Evolutionary conservation across 805 yeast genomes (phyloP).

Genomic region (Yarrowia sp.): DNA sequence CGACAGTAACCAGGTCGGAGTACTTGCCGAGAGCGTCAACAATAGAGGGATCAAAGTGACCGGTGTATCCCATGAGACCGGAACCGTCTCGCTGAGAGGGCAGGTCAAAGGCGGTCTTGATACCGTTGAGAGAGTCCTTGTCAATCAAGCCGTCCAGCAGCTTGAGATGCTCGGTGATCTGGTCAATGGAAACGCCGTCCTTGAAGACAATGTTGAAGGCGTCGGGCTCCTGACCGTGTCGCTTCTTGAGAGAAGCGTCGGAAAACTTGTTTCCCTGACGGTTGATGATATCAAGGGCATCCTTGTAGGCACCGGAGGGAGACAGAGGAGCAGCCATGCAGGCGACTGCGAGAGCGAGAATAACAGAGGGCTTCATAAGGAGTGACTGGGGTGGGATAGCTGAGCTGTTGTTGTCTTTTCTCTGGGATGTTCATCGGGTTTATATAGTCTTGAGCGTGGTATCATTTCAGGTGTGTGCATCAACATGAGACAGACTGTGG

Average conservation of each 20-base stretch:
- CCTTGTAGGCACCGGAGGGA: conserved; percentile 17
- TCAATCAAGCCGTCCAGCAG: conserved; percentile 18
- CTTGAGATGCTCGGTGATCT: conserved; percentile 13
- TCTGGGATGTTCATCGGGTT: not conserved
- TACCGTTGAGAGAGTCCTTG: conserved; percentile 9
- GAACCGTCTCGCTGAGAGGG: conserved; percentile 19
- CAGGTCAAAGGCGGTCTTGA: conserved; percentile 16
- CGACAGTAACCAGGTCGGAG: conserved; percentile 5
- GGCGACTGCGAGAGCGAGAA: conserved; percentile 8
- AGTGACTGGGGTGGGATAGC: conserved; percentile 3
- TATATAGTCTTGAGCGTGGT: not conserved
- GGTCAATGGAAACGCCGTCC: conserved; percentile 18
- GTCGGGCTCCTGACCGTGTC: conserved; percentile 18
- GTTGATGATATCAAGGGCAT: conserved; percentile 4
- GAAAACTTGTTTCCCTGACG: not conserved
- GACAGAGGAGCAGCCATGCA: not conserved
- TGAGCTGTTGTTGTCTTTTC: not conserved
- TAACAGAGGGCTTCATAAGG: conserved; percentile 11
- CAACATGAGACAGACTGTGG: no score
- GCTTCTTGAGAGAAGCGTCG: not conserved
- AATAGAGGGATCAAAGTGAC: not conserved
- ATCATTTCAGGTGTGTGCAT: no score
- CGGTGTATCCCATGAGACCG: conserved; percentile 15
- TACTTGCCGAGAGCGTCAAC: not conserved
- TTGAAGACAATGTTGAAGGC: conserved; percentile 14